Percentiles rank a stretch among this genome's conserved stretches.
These are phyloP conservation scores for Allium fistulosum DNA, from an alignment of 106 monocot species.

Conservation along the genomic window DNA sequence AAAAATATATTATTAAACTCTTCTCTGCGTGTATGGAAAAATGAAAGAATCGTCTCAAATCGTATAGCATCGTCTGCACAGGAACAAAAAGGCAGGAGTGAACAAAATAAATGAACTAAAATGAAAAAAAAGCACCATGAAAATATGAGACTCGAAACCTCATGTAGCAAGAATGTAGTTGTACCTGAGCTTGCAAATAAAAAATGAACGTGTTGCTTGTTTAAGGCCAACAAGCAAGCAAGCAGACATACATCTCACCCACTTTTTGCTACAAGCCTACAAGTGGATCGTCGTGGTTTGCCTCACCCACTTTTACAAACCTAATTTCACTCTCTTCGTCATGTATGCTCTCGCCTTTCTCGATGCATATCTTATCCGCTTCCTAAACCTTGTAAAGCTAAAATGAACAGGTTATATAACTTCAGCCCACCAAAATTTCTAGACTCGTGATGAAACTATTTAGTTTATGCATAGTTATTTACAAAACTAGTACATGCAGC, in stretches of 20 bases:
- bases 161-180: background rate
- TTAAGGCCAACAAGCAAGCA: background rate
- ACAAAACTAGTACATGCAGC: slow-evolving; percentile 6
- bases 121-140: no score
- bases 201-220: background rate
- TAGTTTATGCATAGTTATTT: background rate
- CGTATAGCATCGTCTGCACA: no score
- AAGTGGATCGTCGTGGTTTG: slow-evolving; percentile 14
- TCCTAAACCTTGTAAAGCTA: slow-evolving; percentile 12
- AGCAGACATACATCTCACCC: background rate
- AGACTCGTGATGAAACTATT: background rate
- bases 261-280: background rate
- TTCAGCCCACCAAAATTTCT: background rate
- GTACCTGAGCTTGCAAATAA: background rate
- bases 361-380: slow-evolving; percentile 24
- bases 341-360: slow-evolving; percentile 24
- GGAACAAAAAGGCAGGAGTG: no score
- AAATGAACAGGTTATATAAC: background rate
- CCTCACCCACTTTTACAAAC: slow-evolving; percentile 26
- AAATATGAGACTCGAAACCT: background rate
- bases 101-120: no score
- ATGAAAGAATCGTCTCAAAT: no score
- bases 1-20: no score
- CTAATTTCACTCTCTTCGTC: slow-evolving; percentile 17
- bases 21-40: no score